Percentiles rank a stretch among this genome's conserved stretches.
Conservation (phyloP, 2,329 filamentous ascomycete species). For the Verticillium alfalfae region DNA sequence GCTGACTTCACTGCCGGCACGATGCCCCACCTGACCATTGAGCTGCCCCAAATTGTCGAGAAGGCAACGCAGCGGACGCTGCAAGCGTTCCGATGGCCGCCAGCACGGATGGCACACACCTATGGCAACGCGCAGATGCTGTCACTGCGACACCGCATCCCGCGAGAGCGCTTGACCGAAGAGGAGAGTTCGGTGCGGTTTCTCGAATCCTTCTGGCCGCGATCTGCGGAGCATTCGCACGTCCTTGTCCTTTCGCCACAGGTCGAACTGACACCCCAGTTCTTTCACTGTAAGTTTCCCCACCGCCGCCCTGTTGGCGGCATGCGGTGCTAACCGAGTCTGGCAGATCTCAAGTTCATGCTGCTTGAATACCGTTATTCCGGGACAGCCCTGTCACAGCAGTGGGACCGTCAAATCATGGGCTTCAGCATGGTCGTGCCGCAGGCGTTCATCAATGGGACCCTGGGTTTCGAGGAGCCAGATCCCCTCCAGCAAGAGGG, state of each 20-base stretch:
- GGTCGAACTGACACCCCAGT: constrained; percentile 71
- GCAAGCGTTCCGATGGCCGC: constrained; percentile 62
- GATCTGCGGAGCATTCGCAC: constrained; percentile 57
- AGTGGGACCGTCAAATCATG: constrained; percentile 54
- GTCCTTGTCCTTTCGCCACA: constrained; percentile 82
- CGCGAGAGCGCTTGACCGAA: constrained; percentile 50
- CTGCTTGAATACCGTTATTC: constrained; percentile 77
- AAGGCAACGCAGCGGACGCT: constrained; percentile 58
- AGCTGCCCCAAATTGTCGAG: constrained; percentile 71
- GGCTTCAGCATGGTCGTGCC: constrained; percentile 79
- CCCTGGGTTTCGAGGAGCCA: constrained; percentile 45
- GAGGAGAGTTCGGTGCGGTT: constrained; percentile 71
- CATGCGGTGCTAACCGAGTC: no score
- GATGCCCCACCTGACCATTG: constrained; percentile 73
- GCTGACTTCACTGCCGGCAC: constrained; percentile 71
- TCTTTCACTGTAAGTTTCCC: constrained; percentile 63
- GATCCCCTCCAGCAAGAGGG: constrained; percentile 26
- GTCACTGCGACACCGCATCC: constrained; percentile 70
- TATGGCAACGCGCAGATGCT: constrained; percentile 39
- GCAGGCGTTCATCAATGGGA: constrained; percentile 55
- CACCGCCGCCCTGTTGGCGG: background rate
- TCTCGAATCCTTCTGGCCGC: constrained; percentile 84
- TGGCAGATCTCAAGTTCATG: constrained; percentile 64
- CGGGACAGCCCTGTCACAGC: constrained; percentile 29
- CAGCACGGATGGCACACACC: constrained; percentile 20